A percentile compares a stretch with the other conserved stretches of the same genome.
Conservation (phyloP, 2,329 filamentous ascomycete genomes). For the Beauveria pseudobassiana region DNA sequence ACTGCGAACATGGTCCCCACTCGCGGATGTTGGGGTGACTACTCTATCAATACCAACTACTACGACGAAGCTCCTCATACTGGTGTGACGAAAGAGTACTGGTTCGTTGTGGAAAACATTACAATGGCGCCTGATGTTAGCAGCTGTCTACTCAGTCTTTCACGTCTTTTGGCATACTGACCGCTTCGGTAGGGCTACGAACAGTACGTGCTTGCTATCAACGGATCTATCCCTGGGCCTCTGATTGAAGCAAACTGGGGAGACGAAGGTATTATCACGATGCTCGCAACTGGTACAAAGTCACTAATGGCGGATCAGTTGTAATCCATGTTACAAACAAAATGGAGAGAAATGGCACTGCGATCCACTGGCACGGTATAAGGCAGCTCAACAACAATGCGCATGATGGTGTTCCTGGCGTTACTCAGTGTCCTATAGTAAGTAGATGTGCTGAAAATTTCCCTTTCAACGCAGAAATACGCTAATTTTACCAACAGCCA, state of each 20-base stretch:
- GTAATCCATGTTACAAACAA: slow-evolving; percentile 43
- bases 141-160: neutral
- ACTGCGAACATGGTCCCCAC: neutral
- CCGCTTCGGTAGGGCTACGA: slow-evolving; percentile 26
- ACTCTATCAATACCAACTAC: slow-evolving; percentile 41
- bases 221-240: slow-evolving; percentile 53
- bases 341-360: slow-evolving; percentile 51
- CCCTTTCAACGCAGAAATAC: too few species aligned
- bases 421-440: slow-evolving; percentile 42
- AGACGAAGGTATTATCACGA: slow-evolving; percentile 19
- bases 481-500: slow-evolving; percentile 16
- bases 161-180: neutral
- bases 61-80: slow-evolving; percentile 34
- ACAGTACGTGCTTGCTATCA: slow-evolving; percentile 38
- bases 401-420: slow-evolving; percentile 46
- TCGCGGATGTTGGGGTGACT: slow-evolving; percentile 34
- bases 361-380: slow-evolving; percentile 57
- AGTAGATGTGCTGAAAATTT: neutral
- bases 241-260: slow-evolving; percentile 47
- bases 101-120: slow-evolving; percentile 33
- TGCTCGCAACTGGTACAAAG: too few species aligned
- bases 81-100: slow-evolving; percentile 43
- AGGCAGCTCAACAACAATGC: slow-evolving; percentile 47
- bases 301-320: neutral
- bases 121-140: slow-evolving; percentile 33